Percentiles rank a stretch among this genome's conserved stretches.
Evolutionary conservation across 441 rosid species (phyloP).

Genomic region (Isatis lusitanica): DNA sequence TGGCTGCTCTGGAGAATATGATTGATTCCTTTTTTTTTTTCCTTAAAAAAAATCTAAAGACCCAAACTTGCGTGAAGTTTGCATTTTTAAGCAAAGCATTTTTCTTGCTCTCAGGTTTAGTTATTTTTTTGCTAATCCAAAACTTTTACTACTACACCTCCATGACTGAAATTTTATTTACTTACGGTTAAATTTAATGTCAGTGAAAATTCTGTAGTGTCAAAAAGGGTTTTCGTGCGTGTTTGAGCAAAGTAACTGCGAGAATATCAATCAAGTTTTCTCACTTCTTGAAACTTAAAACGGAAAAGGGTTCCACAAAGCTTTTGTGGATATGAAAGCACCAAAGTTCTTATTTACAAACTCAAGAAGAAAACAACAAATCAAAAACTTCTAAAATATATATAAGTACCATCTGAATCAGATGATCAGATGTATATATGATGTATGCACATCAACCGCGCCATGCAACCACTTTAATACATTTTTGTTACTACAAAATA

Average conservation of each 20-base stretch:
- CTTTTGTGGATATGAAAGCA: constrained; percentile 25
- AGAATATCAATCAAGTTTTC: too few relatives aligned
- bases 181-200: too few relatives aligned
- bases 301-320: constrained; percentile 13
- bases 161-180: too few relatives aligned
- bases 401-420: constrained; percentile 46
- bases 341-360: too few relatives aligned
- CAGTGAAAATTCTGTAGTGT: too few relatives aligned
- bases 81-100: constrained; percentile 4
- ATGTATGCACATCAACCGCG: constrained; percentile 94
- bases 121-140: background rate
- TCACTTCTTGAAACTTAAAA: background rate
- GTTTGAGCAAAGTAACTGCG: too few relatives aligned
- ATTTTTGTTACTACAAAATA: background rate
- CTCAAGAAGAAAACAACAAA: constrained; percentile 16
- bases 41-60: background rate
- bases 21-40: background rate
- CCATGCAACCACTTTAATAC: constrained; percentile 28
- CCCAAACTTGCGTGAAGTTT: constrained; percentile 21
- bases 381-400: constrained; percentile 6
- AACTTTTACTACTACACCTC: too few relatives aligned
- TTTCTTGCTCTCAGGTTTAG: background rate
- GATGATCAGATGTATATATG: constrained; percentile 84
- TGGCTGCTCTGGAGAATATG: constrained; percentile 18
- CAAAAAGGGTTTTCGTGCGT: too few relatives aligned